Conservation (phyloP, 352 stramenopile genomes). For the Pythium guiyangense region DNA sequence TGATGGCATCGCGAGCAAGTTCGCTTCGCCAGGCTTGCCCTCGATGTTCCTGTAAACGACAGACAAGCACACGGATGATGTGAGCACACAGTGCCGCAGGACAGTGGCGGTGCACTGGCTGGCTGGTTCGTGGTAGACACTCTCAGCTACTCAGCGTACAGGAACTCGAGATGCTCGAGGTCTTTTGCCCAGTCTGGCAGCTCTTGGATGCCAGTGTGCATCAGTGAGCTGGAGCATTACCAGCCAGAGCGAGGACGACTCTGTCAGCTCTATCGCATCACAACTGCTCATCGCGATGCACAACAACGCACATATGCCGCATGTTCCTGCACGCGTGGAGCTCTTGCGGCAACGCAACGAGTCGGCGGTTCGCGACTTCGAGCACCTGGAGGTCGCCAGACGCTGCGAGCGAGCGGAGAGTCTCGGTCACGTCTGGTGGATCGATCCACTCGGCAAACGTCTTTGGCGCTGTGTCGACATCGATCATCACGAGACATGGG, state of each 20-base stretch:
- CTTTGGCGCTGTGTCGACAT: constrained; percentile 23
- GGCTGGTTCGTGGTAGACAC: too few relatives aligned
- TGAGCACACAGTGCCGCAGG: neutral
- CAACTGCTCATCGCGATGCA: too few relatives aligned
- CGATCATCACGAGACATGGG: constrained; percentile 28
- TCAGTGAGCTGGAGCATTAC: constrained; percentile 13
- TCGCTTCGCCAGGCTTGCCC: constrained; percentile 18
- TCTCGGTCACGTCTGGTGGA: constrained; percentile 19
- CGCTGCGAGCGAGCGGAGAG: constrained; percentile 14
- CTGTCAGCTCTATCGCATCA: too few relatives aligned
- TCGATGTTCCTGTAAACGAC: constrained; percentile 26
- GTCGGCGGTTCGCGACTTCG: constrained; percentile 26
- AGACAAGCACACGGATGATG: too few relatives aligned
- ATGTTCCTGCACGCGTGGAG: constrained; percentile 24
- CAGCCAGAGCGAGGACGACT: too few relatives aligned
- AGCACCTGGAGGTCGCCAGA: constrained; percentile 28
- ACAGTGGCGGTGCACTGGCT: too few relatives aligned
- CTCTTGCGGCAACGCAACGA: constrained; percentile 16
- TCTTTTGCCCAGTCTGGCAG: constrained; percentile 27
- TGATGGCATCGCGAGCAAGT: constrained; percentile 16
- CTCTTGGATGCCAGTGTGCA: constrained; percentile 17
- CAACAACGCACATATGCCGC: constrained; percentile 29
- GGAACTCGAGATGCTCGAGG: constrained; percentile 27
- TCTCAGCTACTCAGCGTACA: constrained; percentile 18
- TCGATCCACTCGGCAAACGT: constrained; percentile 29